phyloP scores from a whole-genome alignment of 2,329 filamentous ascomycete genomes.

The Botrytis fabae region DNA sequence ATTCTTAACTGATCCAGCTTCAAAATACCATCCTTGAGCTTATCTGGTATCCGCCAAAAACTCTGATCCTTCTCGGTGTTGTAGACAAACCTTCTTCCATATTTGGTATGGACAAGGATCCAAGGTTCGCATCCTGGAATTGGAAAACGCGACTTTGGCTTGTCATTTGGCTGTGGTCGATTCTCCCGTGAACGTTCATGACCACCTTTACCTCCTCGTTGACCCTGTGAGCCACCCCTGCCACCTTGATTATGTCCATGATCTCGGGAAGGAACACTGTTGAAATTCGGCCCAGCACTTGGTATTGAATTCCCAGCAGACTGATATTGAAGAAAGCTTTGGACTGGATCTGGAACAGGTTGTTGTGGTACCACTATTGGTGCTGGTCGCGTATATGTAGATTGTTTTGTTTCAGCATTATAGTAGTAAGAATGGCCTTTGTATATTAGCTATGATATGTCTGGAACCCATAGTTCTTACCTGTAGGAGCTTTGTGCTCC shows the following conservation, averaged over 20 bases:
- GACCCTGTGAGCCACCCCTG: conserved; percentile 46
- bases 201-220: conserved; percentile 52
- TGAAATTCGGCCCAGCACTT: conserved; percentile 41
- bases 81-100: conserved; percentile 85
- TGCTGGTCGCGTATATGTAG: conserved; percentile 80
- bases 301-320: conserved; percentile 44
- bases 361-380: conserved; percentile 36
- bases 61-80: conserved; percentile 84
- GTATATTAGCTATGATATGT: background rate
- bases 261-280: conserved; percentile 29
- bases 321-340: conserved; percentile 48
- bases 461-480: background rate
- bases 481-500: conserved; percentile 85
- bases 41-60: conserved; percentile 91
- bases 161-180: conserved; percentile 69
- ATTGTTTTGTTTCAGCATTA: conserved; percentile 77
- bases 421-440: conserved; percentile 79
- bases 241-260: conserved; percentile 34
- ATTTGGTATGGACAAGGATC: conserved; percentile 90
- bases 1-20: conserved; percentile 72
- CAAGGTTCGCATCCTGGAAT: conserved; percentile 85
- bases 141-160: conserved; percentile 73
- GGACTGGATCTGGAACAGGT: conserved; percentile 38
- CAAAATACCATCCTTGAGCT: conserved; percentile 76
- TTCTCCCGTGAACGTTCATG: conserved; percentile 50